These are phyloP conservation scores for Capronia coronata DNA, from an alignment of 2,329 filamentous ascomycete species.

Conservation along the genomic window DNA sequence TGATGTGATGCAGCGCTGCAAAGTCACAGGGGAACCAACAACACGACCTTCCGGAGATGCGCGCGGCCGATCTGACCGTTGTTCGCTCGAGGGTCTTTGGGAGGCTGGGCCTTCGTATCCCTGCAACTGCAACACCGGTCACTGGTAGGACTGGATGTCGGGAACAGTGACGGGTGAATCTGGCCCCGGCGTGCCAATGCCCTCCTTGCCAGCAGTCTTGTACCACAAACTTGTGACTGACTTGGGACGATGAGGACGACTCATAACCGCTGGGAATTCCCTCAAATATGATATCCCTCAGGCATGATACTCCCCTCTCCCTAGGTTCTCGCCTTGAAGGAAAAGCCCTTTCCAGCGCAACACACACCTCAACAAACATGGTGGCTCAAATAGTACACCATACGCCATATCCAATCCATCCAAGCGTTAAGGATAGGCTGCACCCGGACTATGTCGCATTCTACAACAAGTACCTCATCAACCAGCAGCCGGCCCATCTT, in stretches of 20 bases:
- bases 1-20: neutral
- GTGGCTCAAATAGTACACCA: slow-evolving; percentile 22
- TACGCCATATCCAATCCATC: slow-evolving; percentile 45
- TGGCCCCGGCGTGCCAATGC: neutral
- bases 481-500: slow-evolving; percentile 50
- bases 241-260: neutral
- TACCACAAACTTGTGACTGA: neutral
- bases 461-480: slow-evolving; percentile 48
- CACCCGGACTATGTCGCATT: slow-evolving; percentile 49
- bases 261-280: neutral
- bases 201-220: neutral
- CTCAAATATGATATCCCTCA: too few species aligned
- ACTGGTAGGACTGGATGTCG: neutral
- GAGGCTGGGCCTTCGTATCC: slow-evolving; percentile 2
- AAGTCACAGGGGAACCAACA: slow-evolving; percentile 12
- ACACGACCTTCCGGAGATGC: slow-evolving; percentile 5
- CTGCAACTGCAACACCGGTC: neutral
- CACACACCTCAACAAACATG: slow-evolving; percentile 4
- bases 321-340: neutral
- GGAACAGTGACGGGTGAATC: neutral
- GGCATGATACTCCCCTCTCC: neutral
- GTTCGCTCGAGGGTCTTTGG: neutral
- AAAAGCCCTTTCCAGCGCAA: neutral
- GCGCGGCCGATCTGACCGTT: slow-evolving; percentile 6
- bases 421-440: slow-evolving; percentile 42